Percentiles rank a stretch among this genome's conserved stretches.
Conservation (phyloP, 2,329 filamentous ascomycete genomes). For the Penicillium griseofulvum region DNA sequence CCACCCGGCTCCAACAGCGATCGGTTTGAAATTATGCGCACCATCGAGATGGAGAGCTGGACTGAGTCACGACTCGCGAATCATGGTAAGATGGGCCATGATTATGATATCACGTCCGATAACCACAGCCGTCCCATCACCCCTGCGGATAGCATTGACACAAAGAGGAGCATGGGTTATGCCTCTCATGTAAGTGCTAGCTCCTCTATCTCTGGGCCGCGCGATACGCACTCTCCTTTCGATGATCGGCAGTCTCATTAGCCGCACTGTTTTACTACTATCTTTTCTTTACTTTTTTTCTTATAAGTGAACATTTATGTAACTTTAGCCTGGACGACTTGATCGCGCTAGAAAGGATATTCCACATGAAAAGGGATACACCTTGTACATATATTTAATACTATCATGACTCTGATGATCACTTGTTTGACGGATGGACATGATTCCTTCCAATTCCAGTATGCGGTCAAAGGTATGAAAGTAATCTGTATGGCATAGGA, state of each 20-base stretch:
- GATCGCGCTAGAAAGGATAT: not conserved
- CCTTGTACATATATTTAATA: not conserved
- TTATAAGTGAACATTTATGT: not conserved
- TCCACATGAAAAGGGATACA: not conserved
- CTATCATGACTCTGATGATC: not conserved
- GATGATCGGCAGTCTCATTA: not conserved
- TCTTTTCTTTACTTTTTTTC: not conserved
- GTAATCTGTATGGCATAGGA: not conserved
- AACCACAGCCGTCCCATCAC: conserved; percentile 12
- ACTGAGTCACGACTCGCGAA: conserved; percentile 23
- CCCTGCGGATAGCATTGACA: conserved; percentile 14
- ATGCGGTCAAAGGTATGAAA: not conserved
- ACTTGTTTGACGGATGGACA: not conserved
- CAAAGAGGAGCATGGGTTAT: conserved; percentile 20
- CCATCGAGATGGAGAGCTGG: conserved; percentile 37
- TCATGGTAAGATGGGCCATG: conserved; percentile 14
- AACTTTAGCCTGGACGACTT: not conserved
- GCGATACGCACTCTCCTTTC: conserved; percentile 2
- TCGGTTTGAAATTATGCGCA: conserved; percentile 34
- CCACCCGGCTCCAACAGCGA: conserved; percentile 20
- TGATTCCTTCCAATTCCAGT: too few species aligned
- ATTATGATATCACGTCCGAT: conserved; percentile 20
- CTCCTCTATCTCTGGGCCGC: conserved; percentile 15
- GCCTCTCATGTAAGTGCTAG: conserved; percentile 24
- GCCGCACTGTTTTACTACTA: not conserved